These are phyloP conservation scores for Zopfochytrium polystomum DNA, from an alignment of 371 early-diverging fungal species.

Conservation along the genomic window DNA sequence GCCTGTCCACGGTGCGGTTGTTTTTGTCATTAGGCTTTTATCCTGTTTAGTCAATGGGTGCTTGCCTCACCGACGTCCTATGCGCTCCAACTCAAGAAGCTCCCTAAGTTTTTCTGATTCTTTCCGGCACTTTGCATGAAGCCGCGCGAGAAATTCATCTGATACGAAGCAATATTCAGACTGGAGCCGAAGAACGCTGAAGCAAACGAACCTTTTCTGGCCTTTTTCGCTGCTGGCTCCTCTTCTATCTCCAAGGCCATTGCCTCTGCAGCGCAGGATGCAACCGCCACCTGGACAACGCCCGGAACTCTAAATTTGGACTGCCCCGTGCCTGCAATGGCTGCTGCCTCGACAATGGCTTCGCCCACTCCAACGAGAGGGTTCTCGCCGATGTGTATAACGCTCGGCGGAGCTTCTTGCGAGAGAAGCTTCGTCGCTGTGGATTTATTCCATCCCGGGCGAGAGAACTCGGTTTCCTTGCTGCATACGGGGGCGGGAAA, in stretches of 20 bases:
- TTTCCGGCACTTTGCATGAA: neutral
- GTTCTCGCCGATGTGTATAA: conserved; percentile 35
- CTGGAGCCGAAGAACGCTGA: no score
- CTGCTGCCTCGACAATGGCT: conserved; percentile 4
- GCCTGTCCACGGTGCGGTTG: no score
- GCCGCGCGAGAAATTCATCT: neutral
- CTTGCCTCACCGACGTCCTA: neutral
- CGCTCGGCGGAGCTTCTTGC: conserved; percentile 26
- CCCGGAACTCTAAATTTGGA: neutral
- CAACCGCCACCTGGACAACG: neutral
- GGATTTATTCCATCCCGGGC: conserved; percentile 34
- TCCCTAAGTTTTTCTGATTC: neutral
- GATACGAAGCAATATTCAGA: no score
- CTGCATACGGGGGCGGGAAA: conserved; percentile 4
- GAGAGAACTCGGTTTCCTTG: conserved; percentile 16
- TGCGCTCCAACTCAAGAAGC: neutral
- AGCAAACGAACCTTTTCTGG: neutral
- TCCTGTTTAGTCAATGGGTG: neutral
- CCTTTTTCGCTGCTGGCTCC: neutral
- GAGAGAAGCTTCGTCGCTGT: conserved; percentile 30
- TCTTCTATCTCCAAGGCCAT: neutral
- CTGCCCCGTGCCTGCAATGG: no score
- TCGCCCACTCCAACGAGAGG: conserved; percentile 3
- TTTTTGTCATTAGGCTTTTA: no score
- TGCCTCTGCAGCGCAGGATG: neutral